Percentiles rank a stretch among this genome's conserved stretches.
These are phyloP conservation scores for Holtermannia corniformis DNA, from an alignment of 768 basidiomycete species.

Conservation along the genomic window DNA sequence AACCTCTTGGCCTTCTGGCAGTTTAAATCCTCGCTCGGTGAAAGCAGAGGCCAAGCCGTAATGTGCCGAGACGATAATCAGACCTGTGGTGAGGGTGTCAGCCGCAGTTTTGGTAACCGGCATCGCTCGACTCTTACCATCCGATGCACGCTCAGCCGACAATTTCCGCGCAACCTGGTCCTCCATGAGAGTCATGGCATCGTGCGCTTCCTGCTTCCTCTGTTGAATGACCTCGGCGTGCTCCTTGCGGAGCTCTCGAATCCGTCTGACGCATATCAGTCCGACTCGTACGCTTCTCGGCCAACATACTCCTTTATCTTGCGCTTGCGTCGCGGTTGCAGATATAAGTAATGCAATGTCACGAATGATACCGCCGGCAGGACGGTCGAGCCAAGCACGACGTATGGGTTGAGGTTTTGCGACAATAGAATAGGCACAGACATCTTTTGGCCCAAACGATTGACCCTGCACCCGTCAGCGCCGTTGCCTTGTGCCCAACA, in stretches of 20 bases:
- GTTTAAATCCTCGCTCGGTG: slow-evolving; percentile 32
- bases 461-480: slow-evolving; percentile 21
- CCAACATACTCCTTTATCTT: slow-evolving; percentile 29
- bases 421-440: slow-evolving; percentile 39
- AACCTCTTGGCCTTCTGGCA: slow-evolving; percentile 49
- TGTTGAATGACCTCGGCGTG: slow-evolving; percentile 58
- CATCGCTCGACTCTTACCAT: slow-evolving; percentile 47
- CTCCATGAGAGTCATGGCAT: slow-evolving; percentile 55
- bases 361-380: slow-evolving; percentile 39
- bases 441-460: slow-evolving; percentile 42
- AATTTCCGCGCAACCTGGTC: slow-evolving; percentile 59
- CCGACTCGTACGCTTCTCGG: not conserved
- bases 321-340: slow-evolving; percentile 36
- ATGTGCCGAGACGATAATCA: slow-evolving; percentile 64
- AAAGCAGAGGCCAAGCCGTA: slow-evolving; percentile 52
- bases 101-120: not conserved
- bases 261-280: slow-evolving; percentile 47
- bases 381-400: slow-evolving; percentile 35
- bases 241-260: slow-evolving; percentile 56
- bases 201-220: slow-evolving; percentile 55
- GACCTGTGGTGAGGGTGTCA: slow-evolving; percentile 46
- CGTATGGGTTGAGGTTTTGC: slow-evolving; percentile 31
- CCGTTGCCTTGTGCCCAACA: not conserved
- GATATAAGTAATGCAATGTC: slow-evolving; percentile 39
- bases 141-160: slow-evolving; percentile 55